Base-by-base conservation (phyloP, 2,329 filamentous ascomycete species). In the Phialemonium atrogriseum region DNA sequence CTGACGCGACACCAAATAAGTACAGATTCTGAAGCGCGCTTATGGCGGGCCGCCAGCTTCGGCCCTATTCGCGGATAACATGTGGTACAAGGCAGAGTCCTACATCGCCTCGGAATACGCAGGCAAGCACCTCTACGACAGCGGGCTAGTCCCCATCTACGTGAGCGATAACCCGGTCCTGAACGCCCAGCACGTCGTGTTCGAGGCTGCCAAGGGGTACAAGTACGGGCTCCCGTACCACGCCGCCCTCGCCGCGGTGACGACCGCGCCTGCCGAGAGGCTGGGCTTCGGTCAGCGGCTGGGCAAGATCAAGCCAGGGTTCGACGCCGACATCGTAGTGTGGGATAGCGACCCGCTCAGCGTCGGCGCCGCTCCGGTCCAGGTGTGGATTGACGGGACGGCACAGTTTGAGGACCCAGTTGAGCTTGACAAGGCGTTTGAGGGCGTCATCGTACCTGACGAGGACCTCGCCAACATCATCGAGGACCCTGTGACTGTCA, bases 81-180 rank as follows among this genome's bases (percentile, higher is more conserved):
- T 81, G 73, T 80, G 72, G 50, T 84, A 82, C 64, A 82, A 84
- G 54, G 63, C 70, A 2, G 80, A 84, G 54, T 60, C 77, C 0
- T 80, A 78, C 42, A 59, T 71, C 5, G 78, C 68, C 1, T 80
- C 75, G 9, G 74, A 81, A 48, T 71, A 71, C 37, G 77, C 78
- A 2, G 78, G 77, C 16, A 81, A 80, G 48, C 64, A 75, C 4
- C 62, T 84, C 0, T 75, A 75, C 42, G 77, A 82, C 14, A 65
- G 71, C 34, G 77, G 73, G 16, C 60, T 84, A 19, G 80, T 76
- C 0, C 67, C 76, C 1, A 69, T 80, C 14, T 82, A 80, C 41
- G 77, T 83, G n/a, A 77, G 70, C 38, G 77, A 82, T 47, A 84
- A 83, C 47, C 79, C 79, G 0, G 77, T 81, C 0, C 52, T 81